A percentile compares a stretch with the other conserved stretches of the same genome.
Evolutionary conservation across 2,329 filamentous ascomycete species (phyloP).

Genomic region (Aspergillus fumigatiaffinis): DNA sequence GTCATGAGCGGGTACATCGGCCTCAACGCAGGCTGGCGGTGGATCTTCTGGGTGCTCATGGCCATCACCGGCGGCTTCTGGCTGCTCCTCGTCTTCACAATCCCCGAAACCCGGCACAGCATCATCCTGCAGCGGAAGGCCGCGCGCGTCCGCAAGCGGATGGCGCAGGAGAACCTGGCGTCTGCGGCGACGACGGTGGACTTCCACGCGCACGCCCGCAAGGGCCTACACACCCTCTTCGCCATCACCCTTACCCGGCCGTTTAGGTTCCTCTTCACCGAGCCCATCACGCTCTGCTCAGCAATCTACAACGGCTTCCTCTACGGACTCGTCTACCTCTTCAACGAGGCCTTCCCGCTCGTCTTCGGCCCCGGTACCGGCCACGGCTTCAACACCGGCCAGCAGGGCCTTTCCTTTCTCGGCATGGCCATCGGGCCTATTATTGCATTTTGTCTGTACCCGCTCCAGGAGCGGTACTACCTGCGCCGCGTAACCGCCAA

Average conservation of each 20-base stretch:
- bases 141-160: constrained; percentile 45
- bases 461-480: constrained; percentile 44
- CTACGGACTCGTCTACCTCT: constrained; percentile 72
- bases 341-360: constrained; percentile 65
- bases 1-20: constrained; percentile 34
- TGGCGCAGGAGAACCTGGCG: constrained; percentile 48
- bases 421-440: constrained; percentile 60
- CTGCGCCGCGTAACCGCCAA: constrained; percentile 40
- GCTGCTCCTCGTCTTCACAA: constrained; percentile 39
- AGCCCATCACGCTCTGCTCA: constrained; percentile 27
- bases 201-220: constrained; percentile 41
- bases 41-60: constrained; percentile 60
- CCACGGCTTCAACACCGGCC: constrained; percentile 53
- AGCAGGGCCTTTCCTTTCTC: constrained; percentile 54
- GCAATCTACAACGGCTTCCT: constrained; percentile 55
- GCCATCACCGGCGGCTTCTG: constrained; percentile 53
- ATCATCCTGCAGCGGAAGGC: constrained; percentile 56
- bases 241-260: constrained; percentile 65
- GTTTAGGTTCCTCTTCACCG: constrained; percentile 38
- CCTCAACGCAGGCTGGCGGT: constrained; percentile 44
- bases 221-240: constrained; percentile 69
- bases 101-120: constrained; percentile 55
- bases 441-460: constrained; percentile 54
- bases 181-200: constrained; percentile 56
- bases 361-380: constrained; percentile 63